These are phyloP conservation scores for Mucor sp. DNA, from an alignment of 371 early-diverging fungal species.

Conservation along the genomic window DNA sequence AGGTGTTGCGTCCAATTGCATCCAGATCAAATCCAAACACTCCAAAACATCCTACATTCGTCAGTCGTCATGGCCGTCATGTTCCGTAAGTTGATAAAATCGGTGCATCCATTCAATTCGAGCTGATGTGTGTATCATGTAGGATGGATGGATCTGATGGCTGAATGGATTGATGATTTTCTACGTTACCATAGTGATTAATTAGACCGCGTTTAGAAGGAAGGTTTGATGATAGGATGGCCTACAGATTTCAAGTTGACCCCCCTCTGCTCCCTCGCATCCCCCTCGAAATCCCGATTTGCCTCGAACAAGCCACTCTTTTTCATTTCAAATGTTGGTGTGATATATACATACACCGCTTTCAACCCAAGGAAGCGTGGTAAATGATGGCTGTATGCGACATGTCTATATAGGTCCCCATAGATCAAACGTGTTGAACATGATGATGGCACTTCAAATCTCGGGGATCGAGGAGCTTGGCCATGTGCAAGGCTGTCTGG, in stretches of 20 bases:
- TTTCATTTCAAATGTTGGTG: not conserved
- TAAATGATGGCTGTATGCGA: too few relatives aligned
- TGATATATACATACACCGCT: not conserved
- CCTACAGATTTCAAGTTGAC: slow-evolving; percentile 2
- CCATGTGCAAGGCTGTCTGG: too few relatives aligned
- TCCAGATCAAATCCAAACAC: not conserved
- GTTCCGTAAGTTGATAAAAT: not conserved
- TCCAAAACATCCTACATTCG: not conserved
- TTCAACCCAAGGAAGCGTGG: not conserved
- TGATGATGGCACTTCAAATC: too few relatives aligned
- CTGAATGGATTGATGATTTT: slow-evolving; percentile 8
- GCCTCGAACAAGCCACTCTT: slow-evolving; percentile 10
- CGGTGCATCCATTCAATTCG: not conserved
- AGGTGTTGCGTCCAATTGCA: not conserved
- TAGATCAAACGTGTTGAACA: too few relatives aligned
- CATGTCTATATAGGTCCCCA: too few relatives aligned
- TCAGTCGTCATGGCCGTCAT: not conserved
- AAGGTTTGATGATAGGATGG: slow-evolving; percentile 10
- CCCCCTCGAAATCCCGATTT: slow-evolving; percentile 6
- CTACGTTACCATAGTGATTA: slow-evolving; percentile 25
- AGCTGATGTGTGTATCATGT: not conserved
- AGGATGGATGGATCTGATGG: slow-evolving; percentile 4
- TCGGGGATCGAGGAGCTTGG: too few relatives aligned
- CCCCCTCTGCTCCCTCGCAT: not conserved
- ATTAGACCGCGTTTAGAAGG: slow-evolving; percentile 31